Base-by-base conservation (phyloP, 1,139 yeast genomes). In the Yarrowia galli region DNA sequence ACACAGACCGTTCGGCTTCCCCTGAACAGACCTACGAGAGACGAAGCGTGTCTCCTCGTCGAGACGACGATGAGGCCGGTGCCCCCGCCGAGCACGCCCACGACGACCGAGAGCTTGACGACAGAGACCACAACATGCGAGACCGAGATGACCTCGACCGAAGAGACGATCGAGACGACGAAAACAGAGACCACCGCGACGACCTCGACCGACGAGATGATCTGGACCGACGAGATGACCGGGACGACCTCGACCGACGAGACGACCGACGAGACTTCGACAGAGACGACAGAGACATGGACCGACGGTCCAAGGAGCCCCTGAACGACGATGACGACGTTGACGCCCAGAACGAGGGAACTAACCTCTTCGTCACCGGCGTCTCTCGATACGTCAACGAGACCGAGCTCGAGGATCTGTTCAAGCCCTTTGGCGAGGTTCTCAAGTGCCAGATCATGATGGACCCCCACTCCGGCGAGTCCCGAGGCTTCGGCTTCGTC, bases 401-500 rank as follows among this genome's bases (percentile, higher is more conserved):
- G 68, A 58, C 70, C 9, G 77, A 77, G 65, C 73, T 79, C 25
- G 73, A 72, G 48, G 80, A 78, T 25, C 69, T 78, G 36, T 79
- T 78, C 69, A 65, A 74, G 60, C 75, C 75, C 68, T 74, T 73
- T 68, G 81, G 81, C 43, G 68, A 71, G 23, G 80, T 79, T 32
- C 77, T 73, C 63, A 75, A 75, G 68, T 73, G 75, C 70, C 79
- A 78, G 68, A 78, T 79, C 69, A 76, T 79, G 79, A 69, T 71
- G 36, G 81, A 79, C 70, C 81, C 81, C 15, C 81, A 79, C 70
- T 71, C 80, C 12, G 69, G 75, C 20, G 81, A 78, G 68, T 76
- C 81, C 3, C 73, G 81, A 49, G 81, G 81, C 1, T 79, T 79
- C 70, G 81, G 81, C 3, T 79, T 79, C 68, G 80, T 79, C 67